Evolutionary conservation across 2,329 filamentous ascomycete genomes (phyloP), one percentile per base, ranked within the genome.

Genomic region (Dendrostoma leiphaemia): DNA sequence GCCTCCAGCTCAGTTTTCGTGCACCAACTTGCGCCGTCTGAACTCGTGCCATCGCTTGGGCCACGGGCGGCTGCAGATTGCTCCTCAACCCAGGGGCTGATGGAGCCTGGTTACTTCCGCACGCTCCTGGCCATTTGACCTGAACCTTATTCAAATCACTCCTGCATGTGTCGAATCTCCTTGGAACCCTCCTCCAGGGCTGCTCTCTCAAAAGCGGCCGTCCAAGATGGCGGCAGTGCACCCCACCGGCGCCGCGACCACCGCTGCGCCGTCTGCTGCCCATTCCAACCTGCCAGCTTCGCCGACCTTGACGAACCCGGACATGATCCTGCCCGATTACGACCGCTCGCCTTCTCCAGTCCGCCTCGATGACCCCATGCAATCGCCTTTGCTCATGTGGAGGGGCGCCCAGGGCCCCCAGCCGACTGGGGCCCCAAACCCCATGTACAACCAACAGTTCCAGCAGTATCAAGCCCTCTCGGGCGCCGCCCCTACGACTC

Each of bases 241-340:
- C 55, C 60, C 65, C 60, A 32, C 63, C 60, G 49, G 56, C 54
- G 50, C 63, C n/a, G 40, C n/a, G 29, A 10, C 26, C 21, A 61
- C 62, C 58, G 65, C 53, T 54, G 64, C 64, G 48, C 59, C 64
- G 52, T 57, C 70, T 40, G 60, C 63, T 59, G 66, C 70, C 32
- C 78, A 80, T 62, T 70, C 74, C 17, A 67, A 77, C 41, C 71
- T 78, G 54, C 85, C 88, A 60, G 84, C 84, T 12, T 95, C 90
- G 56, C 92, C 92, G 44, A 96, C 92, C 2, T 76, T 97, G 64
- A 95, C 91, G 53, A 95, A 96, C 70, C 91, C 91, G 49, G 92
- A 96, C 69, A 92, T 96, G 90, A 96, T 97, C 64, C 76, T 97
- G 49, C 92, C 92, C 57, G 85, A 88, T 67, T 85, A 86, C 65